phyloP scores from a whole-genome alignment of 108 stramenopile genomes.

The Nannochloropsis oceanica region DNA sequence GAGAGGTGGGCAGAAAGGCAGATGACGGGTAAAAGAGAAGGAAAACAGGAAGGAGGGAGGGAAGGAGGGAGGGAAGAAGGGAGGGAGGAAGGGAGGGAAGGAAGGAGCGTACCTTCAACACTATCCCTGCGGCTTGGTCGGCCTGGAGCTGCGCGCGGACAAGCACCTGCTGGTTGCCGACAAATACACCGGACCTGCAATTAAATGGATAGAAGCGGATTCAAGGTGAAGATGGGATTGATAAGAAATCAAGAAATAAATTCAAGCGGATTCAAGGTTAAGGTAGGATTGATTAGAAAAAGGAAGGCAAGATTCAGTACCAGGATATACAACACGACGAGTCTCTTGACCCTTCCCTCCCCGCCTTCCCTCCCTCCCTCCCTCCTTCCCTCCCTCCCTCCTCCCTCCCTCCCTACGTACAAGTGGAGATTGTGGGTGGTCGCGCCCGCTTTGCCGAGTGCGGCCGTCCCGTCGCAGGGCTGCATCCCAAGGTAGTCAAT shows the following conservation, averaged over 20 bases:
- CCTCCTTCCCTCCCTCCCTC: conserved; percentile 5
- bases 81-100: background rate
- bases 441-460: background rate
- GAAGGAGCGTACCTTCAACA: conserved; percentile 43
- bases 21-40: too few relatives aligned
- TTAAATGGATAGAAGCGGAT: background rate
- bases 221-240: background rate
- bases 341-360: background rate
- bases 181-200: conserved; percentile 51
- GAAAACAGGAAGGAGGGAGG: too few relatives aligned
- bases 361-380: background rate
- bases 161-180: conserved; percentile 56
- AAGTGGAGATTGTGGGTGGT: conserved; percentile 11
- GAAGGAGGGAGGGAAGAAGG: too few relatives aligned
- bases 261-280: background rate
- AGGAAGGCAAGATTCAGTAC: background rate
- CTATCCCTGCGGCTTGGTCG: conserved; percentile 36
- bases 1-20: too few relatives aligned
- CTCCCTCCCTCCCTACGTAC: conserved; percentile 10
- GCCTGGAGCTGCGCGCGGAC: conserved; percentile 70
- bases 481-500: conserved; percentile 75
- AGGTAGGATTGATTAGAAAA: background rate
- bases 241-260: background rate
- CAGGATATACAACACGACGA: background rate
- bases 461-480: conserved; percentile 69